Percentiles rank a stretch among this genome's conserved stretches.
phyloP scores from a whole-genome alignment of 805 yeast species.

The Kodamaea lidongshanica region DNA sequence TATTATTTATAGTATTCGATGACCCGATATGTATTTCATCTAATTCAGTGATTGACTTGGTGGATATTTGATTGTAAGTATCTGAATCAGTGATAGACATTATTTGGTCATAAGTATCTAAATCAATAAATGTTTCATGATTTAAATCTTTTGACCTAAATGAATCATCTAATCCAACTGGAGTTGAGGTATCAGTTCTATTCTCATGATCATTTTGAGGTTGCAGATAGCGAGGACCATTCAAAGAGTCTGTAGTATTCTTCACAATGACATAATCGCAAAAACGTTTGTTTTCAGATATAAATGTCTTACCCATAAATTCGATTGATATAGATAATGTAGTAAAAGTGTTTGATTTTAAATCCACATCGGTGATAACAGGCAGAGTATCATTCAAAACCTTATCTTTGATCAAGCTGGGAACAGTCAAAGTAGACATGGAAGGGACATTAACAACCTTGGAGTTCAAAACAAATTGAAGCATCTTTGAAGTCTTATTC shows the following conservation, averaged over 20 bases:
- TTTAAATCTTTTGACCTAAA: no score
- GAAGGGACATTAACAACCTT: constrained; percentile 14
- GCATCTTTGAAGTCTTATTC: constrained; percentile 22
- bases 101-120: no score
- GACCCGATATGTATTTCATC: no score
- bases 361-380: constrained; percentile 39
- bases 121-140: no score
- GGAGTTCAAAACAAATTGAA: constrained; percentile 33
- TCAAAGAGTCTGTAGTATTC: constrained; percentile 21
- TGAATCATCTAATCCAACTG: no score
- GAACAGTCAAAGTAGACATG: neutral
- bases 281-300: constrained; percentile 36
- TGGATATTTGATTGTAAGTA: no score
- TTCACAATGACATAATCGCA: constrained; percentile 39
- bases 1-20: no score
- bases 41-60: no score
- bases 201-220: no score
- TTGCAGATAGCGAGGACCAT: no score
- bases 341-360: constrained; percentile 41
- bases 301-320: constrained; percentile 38
- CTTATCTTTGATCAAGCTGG: neutral
- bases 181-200: no score
- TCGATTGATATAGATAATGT: constrained; percentile 42
- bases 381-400: constrained; percentile 5
- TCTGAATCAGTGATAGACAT: no score